Conservation (phyloP, 345 rosid species). For the Hibiscus mutabilis region DNA sequence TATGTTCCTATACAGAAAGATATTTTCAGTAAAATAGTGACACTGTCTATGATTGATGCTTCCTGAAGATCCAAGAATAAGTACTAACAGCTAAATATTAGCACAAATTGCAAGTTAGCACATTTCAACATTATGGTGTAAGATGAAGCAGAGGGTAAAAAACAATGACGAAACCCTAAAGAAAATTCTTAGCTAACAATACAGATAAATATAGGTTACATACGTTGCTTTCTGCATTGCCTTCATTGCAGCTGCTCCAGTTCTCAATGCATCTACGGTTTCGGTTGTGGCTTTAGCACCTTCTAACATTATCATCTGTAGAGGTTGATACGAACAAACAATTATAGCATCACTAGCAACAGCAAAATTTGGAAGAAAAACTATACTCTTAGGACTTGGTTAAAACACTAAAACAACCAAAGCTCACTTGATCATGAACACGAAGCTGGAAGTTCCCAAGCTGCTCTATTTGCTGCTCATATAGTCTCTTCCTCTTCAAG, state of each 20-base stretch:
- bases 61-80: not conserved
- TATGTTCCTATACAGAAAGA: not conserved
- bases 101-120: not conserved
- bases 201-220: slow-evolving; percentile 17
- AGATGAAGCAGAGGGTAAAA: not conserved
- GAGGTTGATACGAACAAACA: not conserved
- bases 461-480: slow-evolving; percentile 77
- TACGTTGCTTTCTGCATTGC: slow-evolving; percentile 95
- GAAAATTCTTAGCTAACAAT: not conserved
- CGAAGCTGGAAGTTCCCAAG: slow-evolving; percentile 79
- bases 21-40: not conserved
- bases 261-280: slow-evolving; percentile 83
- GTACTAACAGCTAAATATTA: not conserved
- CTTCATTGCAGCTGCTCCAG: slow-evolving; percentile 83
- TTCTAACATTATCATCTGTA: slow-evolving; percentile 80
- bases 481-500: slow-evolving; percentile 80
- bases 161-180: not conserved
- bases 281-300: slow-evolving; percentile 84
- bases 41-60: not conserved
- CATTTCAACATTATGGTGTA: not conserved
- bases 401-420: not conserved
- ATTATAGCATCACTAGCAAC: not conserved
- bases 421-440: slow-evolving; percentile 68
- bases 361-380: not conserved
- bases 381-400: no score